Conservation (phyloP, 2,329 filamentous ascomycete genomes). For the Bipolaris victoriae region DNA sequence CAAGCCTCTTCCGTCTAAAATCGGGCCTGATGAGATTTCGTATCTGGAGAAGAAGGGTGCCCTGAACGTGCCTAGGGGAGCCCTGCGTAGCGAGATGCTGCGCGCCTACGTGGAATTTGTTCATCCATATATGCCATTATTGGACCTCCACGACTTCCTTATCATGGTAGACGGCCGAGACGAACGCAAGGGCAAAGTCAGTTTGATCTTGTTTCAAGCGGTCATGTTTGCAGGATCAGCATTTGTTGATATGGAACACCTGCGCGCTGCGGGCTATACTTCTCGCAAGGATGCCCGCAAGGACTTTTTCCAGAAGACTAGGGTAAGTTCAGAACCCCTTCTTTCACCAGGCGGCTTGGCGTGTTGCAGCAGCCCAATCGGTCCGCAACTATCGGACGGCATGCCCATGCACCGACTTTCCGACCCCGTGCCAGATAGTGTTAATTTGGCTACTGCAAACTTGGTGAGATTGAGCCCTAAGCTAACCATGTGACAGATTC, state of each 20-base stretch:
- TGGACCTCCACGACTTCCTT: conserved; percentile 70
- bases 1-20: conserved; percentile 76
- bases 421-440: conserved; percentile 19
- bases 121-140: conserved; percentile 89
- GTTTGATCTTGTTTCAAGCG: conserved; percentile 87
- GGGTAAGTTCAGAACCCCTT: conserved; percentile 61
- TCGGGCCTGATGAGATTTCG: conserved; percentile 79
- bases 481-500: conserved; percentile 59
- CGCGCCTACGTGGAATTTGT: conserved; percentile 87
- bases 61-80: conserved; percentile 72
- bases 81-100: conserved; percentile 79
- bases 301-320: conserved; percentile 85
- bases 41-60: conserved; percentile 87
- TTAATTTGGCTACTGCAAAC: neutral
- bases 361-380: conserved; percentile 19
- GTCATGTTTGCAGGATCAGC: conserved; percentile 94
- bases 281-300: conserved; percentile 83
- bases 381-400: conserved; percentile 8
- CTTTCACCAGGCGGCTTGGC: conserved; percentile 8
- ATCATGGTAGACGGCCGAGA: conserved; percentile 68
- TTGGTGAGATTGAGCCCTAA: conserved; percentile 1
- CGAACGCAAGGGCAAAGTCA: conserved; percentile 73
- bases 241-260: conserved; percentile 79
- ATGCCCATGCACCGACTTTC: conserved; percentile 14
- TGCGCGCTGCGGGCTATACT: conserved; percentile 77